Base-by-base conservation (phyloP, 2,329 filamentous ascomycete genomes). In the Fragosphaeria purpurea region DNA sequence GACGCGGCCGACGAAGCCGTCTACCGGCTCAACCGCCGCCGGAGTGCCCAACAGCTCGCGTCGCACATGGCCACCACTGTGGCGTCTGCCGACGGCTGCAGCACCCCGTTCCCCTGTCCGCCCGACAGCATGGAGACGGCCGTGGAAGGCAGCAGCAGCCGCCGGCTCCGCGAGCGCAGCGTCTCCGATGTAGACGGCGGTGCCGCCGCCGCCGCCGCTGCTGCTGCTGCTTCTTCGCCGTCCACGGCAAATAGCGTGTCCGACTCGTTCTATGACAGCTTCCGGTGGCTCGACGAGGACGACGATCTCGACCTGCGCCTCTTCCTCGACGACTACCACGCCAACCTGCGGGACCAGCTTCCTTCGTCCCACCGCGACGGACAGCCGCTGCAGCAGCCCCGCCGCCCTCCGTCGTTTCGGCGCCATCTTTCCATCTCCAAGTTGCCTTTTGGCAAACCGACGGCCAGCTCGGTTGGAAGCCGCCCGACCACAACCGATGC, bases 241-340 rank as follows among this genome's bases (percentile, higher is more conserved):
- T 22, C 22, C 22, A 22, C 22, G 22, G 22, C 22, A 22, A 22
- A 22, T 22, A 22, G 22, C 22, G 61, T 76, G 57, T 67, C 76
- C 38, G 72, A 78, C 47, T 76, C 76, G 1, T 70, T 86, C 51
- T 78, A 80, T 46, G 80, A 88, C 54, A 83, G 75, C 61, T 85
- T 88, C 57, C 75, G 81, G 46, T 88, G 85, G 83, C 69, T 88
- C 32, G 84, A 89, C 34, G 82, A 87, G 51, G 81, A 86, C 48
- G 77, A 83, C 13, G 78, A 85, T 48, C 69, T 90, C 35, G 84
- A 90, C 58, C 65, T 84, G 31, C 72, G 77, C 43, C 72, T 90
- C 39, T 75, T 74, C 39, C 67, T 88, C 35, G 82, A 88, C 61
- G 82, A 87, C 61, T 86, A 87, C 60, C 82, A 86, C 60, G 70